Evolutionary conservation across 164 flowering plant species (phyloP).

Genomic region (Stephania japonica): DNA sequence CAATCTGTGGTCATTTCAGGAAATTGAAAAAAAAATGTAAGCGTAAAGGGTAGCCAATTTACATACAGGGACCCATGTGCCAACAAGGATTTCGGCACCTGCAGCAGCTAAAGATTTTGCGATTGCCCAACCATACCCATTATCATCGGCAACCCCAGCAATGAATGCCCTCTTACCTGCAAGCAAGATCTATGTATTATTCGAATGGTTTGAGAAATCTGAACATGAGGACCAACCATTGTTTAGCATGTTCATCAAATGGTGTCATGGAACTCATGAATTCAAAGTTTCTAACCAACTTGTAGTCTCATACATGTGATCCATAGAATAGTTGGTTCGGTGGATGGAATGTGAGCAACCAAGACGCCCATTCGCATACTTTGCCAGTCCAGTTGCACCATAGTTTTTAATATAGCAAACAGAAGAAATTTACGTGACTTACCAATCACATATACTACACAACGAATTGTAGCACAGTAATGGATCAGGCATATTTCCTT

Average conservation of each 20-base stretch:
- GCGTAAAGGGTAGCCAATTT: conserved; percentile 1
- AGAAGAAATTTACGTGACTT: too few species aligned
- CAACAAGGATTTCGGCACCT: conserved; percentile 95
- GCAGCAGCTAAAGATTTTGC: conserved; percentile 99
- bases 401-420: not conserved
- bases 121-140: conserved; percentile 99
- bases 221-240: not conserved
- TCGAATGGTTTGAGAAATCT: not conserved
- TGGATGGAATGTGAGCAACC: not conserved
- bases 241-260: not conserved
- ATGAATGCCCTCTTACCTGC: conserved; percentile 93
- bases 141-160: conserved; percentile 97
- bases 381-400: not conserved
- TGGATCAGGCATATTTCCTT: too few species aligned
- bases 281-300: too few species aligned
- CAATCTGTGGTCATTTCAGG: not conserved
- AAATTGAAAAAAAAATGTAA: not conserved
- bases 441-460: not conserved
- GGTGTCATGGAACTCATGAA: not conserved
- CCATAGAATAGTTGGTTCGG: not conserved
- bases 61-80: conserved; percentile 99
- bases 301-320: not conserved
- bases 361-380: not conserved
- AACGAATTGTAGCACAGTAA: too few species aligned
- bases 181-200: conserved; percentile 3